These are phyloP conservation scores for Hippophae tibetana DNA, from an alignment of 306 rosid genomes.

Conservation along the genomic window DNA sequence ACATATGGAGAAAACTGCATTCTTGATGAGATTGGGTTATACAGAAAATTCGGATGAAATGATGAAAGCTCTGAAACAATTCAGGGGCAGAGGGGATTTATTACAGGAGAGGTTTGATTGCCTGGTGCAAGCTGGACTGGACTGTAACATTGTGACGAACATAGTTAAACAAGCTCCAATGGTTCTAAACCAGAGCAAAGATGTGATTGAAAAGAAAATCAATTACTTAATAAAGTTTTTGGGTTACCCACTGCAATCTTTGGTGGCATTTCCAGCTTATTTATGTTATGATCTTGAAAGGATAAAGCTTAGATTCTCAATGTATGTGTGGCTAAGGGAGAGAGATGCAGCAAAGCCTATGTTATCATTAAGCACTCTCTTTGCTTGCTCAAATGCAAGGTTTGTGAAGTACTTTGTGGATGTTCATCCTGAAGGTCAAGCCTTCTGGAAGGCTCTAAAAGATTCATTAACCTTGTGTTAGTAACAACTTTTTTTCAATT, in stretches of 20 bases:
- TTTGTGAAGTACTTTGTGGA: slow-evolving; percentile 55
- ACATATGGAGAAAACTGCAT: slow-evolving; percentile 44
- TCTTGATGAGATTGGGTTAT: slow-evolving; percentile 60
- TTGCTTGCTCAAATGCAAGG: slow-evolving; percentile 43
- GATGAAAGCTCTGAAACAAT: slow-evolving; percentile 48
- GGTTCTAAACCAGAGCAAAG: slow-evolving; percentile 51
- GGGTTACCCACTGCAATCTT: slow-evolving; percentile 54
- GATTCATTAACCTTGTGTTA: slow-evolving; percentile 20
- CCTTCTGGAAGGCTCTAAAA: slow-evolving; percentile 42
- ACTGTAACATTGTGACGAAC: slow-evolving; percentile 31
- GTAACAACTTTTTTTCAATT: not conserved
- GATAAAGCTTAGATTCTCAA: slow-evolving; percentile 45
- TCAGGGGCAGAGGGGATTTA: slow-evolving; percentile 69
- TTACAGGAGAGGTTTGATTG: slow-evolving; percentile 81
- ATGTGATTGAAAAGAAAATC: slow-evolving; percentile 47
- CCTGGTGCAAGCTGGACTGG: slow-evolving; percentile 75
- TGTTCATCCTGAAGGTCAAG: slow-evolving; percentile 62
- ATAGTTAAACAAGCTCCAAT: slow-evolving; percentile 51
- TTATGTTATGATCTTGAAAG: slow-evolving; percentile 48
- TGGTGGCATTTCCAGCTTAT: slow-evolving; percentile 54
- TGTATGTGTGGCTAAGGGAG: slow-evolving; percentile 60
- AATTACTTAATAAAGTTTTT: slow-evolving; percentile 32
- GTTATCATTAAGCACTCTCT: slow-evolving; percentile 49
- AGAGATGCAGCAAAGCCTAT: slow-evolving; percentile 41
- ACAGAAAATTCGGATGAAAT: slow-evolving; percentile 77